These are phyloP conservation scores for Rhizodiscina lignyota DNA, from an alignment of 495 filamentous ascomycete species.

Conservation along the genomic window DNA sequence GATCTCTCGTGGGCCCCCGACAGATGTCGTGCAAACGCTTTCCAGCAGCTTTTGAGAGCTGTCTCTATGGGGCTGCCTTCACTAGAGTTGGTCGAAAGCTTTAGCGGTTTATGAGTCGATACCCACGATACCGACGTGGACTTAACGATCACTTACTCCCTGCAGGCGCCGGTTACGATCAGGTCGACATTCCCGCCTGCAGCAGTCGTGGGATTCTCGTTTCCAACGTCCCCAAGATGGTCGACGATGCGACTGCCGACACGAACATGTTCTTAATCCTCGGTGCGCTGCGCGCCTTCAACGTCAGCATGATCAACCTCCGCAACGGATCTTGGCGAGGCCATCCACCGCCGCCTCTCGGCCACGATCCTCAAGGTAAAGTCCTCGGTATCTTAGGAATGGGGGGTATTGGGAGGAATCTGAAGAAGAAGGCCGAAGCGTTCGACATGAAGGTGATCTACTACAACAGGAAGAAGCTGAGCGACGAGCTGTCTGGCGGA, in stretches of 20 bases:
- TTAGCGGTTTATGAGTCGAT: not conserved
- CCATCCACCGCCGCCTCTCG: constrained; percentile 27
- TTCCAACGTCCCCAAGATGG: constrained; percentile 65
- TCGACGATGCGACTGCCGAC: constrained; percentile 71
- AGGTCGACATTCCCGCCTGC: constrained; percentile 58
- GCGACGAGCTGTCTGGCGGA: constrained; percentile 36
- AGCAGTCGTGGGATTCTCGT: constrained; percentile 44
- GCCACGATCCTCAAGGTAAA: constrained; percentile 49
- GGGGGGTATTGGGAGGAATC: constrained; percentile 43
- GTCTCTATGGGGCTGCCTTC: too few relatives aligned
- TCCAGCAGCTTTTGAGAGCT: too few relatives aligned
- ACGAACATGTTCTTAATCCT: constrained; percentile 61
- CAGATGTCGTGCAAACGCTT: too few relatives aligned
- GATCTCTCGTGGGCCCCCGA: too few relatives aligned
- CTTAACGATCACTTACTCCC: not conserved
- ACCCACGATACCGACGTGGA: too few relatives aligned
- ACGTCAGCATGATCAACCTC: constrained; percentile 41
- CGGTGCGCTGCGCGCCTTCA: constrained; percentile 58
- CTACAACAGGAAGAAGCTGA: constrained; percentile 41
- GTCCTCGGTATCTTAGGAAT: constrained; percentile 41
- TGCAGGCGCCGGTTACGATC: constrained; percentile 66
- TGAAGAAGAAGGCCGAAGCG: constrained; percentile 46
- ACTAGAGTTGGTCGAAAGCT: constrained; percentile 1
- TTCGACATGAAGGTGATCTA: constrained; percentile 52
- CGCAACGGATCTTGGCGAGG: constrained; percentile 42